Conservation (phyloP, 306 rosid species). For the Vigna nakashimae region DNA sequence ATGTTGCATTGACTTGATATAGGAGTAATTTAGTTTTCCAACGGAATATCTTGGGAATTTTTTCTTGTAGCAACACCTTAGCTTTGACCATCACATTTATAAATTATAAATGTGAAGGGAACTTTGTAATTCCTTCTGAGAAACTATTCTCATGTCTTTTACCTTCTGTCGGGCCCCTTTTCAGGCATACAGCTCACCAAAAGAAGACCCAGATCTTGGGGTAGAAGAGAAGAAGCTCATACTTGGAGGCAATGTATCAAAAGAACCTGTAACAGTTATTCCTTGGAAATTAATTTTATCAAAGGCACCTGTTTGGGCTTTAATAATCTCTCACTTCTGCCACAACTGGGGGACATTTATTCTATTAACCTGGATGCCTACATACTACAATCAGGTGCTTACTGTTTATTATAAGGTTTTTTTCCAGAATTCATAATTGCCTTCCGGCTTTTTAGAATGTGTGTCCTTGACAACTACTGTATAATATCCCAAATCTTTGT, state of each 20-base stretch:
- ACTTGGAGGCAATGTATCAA: slow-evolving; percentile 69
- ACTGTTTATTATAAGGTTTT: slow-evolving; percentile 3
- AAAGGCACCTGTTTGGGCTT: slow-evolving; percentile 98
- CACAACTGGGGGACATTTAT: slow-evolving; percentile 99
- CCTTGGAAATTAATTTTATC: slow-evolving; percentile 96
- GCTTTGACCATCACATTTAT: slow-evolving; percentile 30
- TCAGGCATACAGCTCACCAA: slow-evolving; percentile 93
- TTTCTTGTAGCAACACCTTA: slow-evolving; percentile 20
- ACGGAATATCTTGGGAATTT: slow-evolving; percentile 13
- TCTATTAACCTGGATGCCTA: slow-evolving; percentile 98
- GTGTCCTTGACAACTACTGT: not conserved
- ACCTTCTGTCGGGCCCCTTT: slow-evolving; percentile 42
- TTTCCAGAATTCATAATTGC: not conserved
- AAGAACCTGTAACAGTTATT: slow-evolving; percentile 82
- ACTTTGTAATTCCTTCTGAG: slow-evolving; percentile 14
- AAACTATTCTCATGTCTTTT: slow-evolving; percentile 32
- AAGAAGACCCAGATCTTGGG: slow-evolving; percentile 78
- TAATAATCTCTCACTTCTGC: slow-evolving; percentile 89
- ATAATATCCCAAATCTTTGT: slow-evolving; percentile 12
- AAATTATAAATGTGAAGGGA: slow-evolving; percentile 30
- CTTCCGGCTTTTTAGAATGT: slow-evolving; percentile 2
- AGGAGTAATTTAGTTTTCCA: slow-evolving; percentile 24
- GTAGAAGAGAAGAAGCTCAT: slow-evolving; percentile 70
- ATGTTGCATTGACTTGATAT: slow-evolving; percentile 5
- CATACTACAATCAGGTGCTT: slow-evolving; percentile 95